Percentiles rank a stretch among this genome's conserved stretches.
Conservation (phyloP, 169 alveolate species). For the Toxoplasma gondii region DNA sequence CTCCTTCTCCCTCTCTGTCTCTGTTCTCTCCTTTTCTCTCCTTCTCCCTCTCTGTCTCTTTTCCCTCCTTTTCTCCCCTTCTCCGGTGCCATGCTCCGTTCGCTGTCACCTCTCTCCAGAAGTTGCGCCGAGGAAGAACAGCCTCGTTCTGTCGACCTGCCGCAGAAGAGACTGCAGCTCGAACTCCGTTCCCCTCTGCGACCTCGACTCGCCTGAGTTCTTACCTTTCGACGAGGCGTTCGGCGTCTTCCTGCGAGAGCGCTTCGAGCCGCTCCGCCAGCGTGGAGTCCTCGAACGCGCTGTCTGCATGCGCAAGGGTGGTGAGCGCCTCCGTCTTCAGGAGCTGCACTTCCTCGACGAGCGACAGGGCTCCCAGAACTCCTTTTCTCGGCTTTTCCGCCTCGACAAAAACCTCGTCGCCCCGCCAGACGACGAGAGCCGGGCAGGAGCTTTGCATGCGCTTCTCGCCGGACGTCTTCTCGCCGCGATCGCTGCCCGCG, state of each 20-base stretch:
- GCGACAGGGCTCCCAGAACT: neutral
- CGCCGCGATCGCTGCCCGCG: neutral
- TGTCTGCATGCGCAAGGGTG: neutral
- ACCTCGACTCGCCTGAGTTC: neutral
- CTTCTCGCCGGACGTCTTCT: neutral
- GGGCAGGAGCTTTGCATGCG: neutral
- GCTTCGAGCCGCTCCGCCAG: neutral
- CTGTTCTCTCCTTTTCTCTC: neutral
- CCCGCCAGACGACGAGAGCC: neutral
- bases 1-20: neutral
- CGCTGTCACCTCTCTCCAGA: no score
- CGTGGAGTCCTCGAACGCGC: neutral
- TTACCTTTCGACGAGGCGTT: neutral
- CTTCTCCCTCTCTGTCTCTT: no score
- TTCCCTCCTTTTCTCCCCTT: no score
- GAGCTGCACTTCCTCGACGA: neutral
- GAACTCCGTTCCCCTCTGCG: no score
- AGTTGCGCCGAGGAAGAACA: no score
- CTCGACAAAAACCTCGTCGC: neutral
- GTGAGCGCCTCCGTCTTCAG: neutral
- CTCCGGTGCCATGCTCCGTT: no score
- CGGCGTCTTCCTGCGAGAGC: neutral
- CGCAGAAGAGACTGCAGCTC: no score
- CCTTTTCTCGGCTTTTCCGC: slow-evolving; percentile 17
- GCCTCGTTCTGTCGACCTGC: no score